Evolutionary conservation across 805 yeast species (phyloP).

Genomic region (Yamadazyma insecticola): DNA sequence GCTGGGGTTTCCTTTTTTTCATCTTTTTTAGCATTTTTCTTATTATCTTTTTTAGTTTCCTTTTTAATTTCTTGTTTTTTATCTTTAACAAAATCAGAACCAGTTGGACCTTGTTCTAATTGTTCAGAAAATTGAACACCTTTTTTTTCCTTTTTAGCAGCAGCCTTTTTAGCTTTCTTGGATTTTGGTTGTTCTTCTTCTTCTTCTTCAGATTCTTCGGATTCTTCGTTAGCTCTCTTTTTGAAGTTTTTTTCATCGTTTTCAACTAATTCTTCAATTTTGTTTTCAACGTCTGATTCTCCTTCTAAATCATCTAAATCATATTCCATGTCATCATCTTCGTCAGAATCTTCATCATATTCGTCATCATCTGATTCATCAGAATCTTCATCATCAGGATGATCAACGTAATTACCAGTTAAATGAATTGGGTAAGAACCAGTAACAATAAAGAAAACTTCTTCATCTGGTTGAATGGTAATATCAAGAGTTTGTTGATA

Average conservation of each 20-base stretch:
- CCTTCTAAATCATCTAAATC: constrained; percentile 65
- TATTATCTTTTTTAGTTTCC: constrained; percentile 22
- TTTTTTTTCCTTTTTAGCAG: constrained; percentile 63
- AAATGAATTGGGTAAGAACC: constrained; percentile 93
- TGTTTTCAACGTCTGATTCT: constrained; percentile 65
- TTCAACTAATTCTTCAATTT: constrained; percentile 70
- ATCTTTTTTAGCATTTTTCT: constrained; percentile 20
- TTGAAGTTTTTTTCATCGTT: constrained; percentile 42
- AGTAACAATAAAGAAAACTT: constrained; percentile 88
- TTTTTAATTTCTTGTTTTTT: constrained; percentile 19
- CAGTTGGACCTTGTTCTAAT: constrained; percentile 92
- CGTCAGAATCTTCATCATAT: constrained; percentile 51
- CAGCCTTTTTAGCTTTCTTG: constrained; percentile 31
- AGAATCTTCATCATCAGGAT: constrained; percentile 78
- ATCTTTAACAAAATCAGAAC: constrained; percentile 30
- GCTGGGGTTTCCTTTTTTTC: constrained; percentile 19
- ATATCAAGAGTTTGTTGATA: constrained; percentile 89
- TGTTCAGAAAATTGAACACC: constrained; percentile 81
- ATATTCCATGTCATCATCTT: constrained; percentile 72
- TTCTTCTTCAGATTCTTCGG: constrained; percentile 21
- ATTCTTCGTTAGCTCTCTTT: constrained; percentile 32
- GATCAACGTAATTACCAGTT: constrained; percentile 93
- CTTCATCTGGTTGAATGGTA: constrained; percentile 90
- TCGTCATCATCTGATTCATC: constrained; percentile 50
- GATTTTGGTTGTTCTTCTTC: constrained; percentile 19